Percentiles rank a stretch among this genome's conserved stretches.
These are phyloP conservation scores for Parastagonospora nodorum DNA, from an alignment of 2,329 filamentous ascomycete species.

Conservation along the genomic window DNA sequence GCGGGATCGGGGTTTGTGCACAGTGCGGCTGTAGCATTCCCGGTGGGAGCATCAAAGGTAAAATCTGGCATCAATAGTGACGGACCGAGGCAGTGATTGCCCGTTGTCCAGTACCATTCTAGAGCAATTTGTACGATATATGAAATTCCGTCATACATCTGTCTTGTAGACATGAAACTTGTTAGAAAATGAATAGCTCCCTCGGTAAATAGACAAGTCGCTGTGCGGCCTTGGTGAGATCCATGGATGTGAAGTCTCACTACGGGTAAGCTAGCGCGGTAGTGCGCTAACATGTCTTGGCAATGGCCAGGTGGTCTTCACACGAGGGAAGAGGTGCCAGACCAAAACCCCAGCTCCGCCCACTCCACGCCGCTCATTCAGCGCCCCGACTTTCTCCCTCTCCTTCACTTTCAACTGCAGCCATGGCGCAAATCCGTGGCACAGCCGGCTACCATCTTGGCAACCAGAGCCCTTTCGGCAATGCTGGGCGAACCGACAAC, in stretches of 20 bases:
- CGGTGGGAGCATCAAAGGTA: not conserved
- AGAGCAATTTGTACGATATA: not conserved
- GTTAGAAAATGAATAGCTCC: not conserved
- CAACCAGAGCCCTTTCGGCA: conserved; percentile 73
- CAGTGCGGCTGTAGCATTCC: conserved; percentile 1
- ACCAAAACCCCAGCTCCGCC: conserved; percentile 31
- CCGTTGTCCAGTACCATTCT: no score
- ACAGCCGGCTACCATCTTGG: conserved; percentile 83
- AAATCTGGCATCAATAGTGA: conserved; percentile 4
- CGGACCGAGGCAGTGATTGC: not conserved
- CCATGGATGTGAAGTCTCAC: conserved; percentile 2
- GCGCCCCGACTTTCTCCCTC: conserved; percentile 19
- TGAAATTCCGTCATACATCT: not conserved
- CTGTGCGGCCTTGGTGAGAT: not conserved
- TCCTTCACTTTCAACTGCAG: conserved; percentile 26
- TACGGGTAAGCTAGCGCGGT: conserved; percentile 8
- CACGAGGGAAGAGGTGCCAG: conserved; percentile 30
- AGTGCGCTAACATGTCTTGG: conserved; percentile 25
- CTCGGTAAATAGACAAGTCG: not conserved
- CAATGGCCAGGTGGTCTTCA: conserved; percentile 23
- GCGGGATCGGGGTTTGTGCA: conserved; percentile 1
- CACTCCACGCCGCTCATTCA: conserved; percentile 27
- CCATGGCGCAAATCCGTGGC: conserved; percentile 65
- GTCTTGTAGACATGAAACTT: not conserved
- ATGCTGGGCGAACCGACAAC: conserved; percentile 59